Evolutionary conservation across 2,329 filamentous ascomycete genomes (phyloP).

Genomic region (Aureobasidium sp.): DNA sequence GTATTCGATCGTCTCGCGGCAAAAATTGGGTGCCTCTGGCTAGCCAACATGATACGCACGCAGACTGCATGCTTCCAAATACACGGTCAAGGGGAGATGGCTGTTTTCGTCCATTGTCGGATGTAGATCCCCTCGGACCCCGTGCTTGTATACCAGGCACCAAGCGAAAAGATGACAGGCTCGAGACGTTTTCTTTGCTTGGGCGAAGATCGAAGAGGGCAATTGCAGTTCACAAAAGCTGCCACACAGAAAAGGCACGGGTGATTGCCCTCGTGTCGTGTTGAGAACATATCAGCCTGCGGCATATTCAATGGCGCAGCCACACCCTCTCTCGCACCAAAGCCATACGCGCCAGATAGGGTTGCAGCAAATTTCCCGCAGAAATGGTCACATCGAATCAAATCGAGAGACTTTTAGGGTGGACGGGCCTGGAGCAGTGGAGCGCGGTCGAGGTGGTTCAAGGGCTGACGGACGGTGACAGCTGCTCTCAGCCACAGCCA

Average conservation of each 20-base stretch:
- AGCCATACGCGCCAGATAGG: not conserved
- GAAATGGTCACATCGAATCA: not conserved
- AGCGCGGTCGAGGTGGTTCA: not conserved
- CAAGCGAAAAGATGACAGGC: not conserved
- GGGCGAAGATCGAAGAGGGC: not conserved
- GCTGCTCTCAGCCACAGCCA: constrained; percentile 10
- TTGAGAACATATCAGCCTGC: not conserved
- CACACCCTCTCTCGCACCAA: not conserved
- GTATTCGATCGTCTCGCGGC: not conserved
- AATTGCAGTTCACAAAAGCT: not conserved
- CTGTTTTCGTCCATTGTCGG: not conserved
- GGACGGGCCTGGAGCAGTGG: not conserved
- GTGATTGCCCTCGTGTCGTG: not conserved
- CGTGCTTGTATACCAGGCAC: not conserved
- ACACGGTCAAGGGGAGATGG: not conserved
- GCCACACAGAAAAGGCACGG: not conserved
- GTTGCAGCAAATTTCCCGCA: constrained; percentile 13
- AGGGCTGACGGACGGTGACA: constrained; percentile 3
- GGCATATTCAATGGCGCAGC: not conserved
- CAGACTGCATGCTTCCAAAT: not conserved
- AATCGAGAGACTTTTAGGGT: not conserved
- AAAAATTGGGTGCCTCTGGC: not conserved
- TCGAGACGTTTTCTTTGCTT: not conserved
- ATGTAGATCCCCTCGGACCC: not conserved
- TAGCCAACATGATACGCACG: not conserved